phyloP scores from a whole-genome alignment of 352 stramenopile genomes.

The Globisporangium canariense region DNA sequence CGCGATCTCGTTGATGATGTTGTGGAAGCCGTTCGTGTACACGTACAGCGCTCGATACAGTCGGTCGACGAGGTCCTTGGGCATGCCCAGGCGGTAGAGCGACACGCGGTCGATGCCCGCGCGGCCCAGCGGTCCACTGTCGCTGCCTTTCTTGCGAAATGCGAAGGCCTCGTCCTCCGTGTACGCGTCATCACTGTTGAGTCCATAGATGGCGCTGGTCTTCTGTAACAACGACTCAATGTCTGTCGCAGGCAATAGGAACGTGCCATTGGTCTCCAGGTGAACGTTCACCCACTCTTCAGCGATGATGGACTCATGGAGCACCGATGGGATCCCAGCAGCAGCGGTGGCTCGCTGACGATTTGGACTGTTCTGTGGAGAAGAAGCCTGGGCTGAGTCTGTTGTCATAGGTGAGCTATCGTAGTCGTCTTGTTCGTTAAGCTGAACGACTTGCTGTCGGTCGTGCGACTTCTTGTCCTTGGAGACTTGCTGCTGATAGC shows the following conservation, averaged over 20 bases:
- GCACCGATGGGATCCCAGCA: conserved; percentile 24
- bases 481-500: conserved; percentile 14
- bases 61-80: conserved; percentile 70
- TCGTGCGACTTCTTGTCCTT: conserved; percentile 9
- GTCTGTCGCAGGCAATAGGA: conserved; percentile 48
- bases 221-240: conserved; percentile 38
- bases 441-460: background rate
- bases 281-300: conserved; percentile 83
- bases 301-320: conserved; percentile 66
- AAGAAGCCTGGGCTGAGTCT: background rate
- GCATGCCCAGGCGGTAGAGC: conserved; percentile 71
- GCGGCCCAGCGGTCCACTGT: conserved; percentile 40
- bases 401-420: background rate
- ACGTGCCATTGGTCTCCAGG: conserved; percentile 47
- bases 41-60: conserved; percentile 82
- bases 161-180: conserved; percentile 37
- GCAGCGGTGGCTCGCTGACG: conserved; percentile 12
- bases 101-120: conserved; percentile 72
- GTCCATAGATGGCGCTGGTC: conserved; percentile 18
- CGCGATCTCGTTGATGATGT: conserved; percentile 78
- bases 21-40: conserved; percentile 84
- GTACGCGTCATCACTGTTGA: conserved; percentile 32
- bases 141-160: conserved; percentile 35
- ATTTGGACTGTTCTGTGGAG: conserved; percentile 12
- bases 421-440: background rate